phyloP scores from a whole-genome alignment of 345 rosid species.

The Cardiospermum halicacabum region DNA sequence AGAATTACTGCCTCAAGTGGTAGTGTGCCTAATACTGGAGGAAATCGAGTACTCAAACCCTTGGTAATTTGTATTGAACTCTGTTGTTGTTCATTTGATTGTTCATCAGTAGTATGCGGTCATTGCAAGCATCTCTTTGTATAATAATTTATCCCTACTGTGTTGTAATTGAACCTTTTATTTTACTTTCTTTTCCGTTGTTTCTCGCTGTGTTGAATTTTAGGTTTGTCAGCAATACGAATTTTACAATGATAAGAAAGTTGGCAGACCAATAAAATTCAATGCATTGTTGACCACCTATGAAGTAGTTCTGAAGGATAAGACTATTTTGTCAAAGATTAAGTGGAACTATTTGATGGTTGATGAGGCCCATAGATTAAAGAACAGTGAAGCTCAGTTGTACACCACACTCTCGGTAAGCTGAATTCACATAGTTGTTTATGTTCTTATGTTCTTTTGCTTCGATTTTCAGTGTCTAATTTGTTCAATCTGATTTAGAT shows the following conservation, averaged over 20 bases:
- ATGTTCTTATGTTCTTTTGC: neutral
- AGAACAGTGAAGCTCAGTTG: slow-evolving; percentile 97
- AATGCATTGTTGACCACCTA: slow-evolving; percentile 87
- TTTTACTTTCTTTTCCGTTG: neutral
- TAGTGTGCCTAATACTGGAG: no score
- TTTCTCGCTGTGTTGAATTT: slow-evolving; percentile 10
- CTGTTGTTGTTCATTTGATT: no score
- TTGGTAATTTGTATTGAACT: no score
- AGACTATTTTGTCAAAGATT: slow-evolving; percentile 86
- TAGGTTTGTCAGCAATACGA: slow-evolving; percentile 98
- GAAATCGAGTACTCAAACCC: no score
- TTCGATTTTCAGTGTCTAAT: slow-evolving; percentile 8
- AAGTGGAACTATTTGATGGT: slow-evolving; percentile 99
- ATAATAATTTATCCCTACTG: neutral
- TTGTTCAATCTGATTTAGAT: slow-evolving; percentile 18
- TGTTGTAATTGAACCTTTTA: neutral
- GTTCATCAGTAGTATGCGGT: no score
- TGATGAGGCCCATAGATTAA: slow-evolving; percentile 98
- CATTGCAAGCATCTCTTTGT: neutral
- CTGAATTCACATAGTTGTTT: slow-evolving; percentile 13
- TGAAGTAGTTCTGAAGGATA: slow-evolving; percentile 97
- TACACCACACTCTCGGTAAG: slow-evolving; percentile 88
- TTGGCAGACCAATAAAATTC: slow-evolving; percentile 82
- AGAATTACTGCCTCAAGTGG: no score
- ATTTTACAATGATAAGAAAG: slow-evolving; percentile 82